These are phyloP conservation scores for Fusarium keratoplasticum DNA, from an alignment of 2,329 filamentous ascomycete species.

Conservation along the genomic window DNA sequence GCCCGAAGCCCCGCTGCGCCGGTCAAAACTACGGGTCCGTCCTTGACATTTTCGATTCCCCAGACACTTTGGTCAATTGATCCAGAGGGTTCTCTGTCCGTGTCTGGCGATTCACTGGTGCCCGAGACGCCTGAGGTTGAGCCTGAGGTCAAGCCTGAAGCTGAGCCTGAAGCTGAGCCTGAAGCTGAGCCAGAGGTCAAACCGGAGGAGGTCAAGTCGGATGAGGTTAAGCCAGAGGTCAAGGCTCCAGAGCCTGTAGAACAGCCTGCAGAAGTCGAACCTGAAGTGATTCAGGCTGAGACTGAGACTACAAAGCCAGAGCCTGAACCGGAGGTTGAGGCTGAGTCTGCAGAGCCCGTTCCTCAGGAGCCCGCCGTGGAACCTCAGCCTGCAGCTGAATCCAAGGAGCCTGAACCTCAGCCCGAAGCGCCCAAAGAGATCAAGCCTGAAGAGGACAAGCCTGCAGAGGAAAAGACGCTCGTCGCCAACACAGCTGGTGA, in stretches of 20 bases:
- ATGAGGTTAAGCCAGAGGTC: slow-evolving; percentile 13
- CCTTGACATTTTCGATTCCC: slow-evolving; percentile 60
- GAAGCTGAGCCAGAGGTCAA: slow-evolving; percentile 9
- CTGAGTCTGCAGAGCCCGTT: slow-evolving; percentile 22
- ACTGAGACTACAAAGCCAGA: slow-evolving; percentile 28
- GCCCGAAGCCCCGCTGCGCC: slow-evolving; percentile 60
- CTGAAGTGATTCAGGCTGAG: slow-evolving; percentile 21
- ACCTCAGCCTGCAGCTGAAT: not conserved
- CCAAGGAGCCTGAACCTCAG: slow-evolving; percentile 5
- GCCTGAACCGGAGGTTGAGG: slow-evolving; percentile 20
- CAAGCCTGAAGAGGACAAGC: slow-evolving; percentile 20
- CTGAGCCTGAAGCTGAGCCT: slow-evolving; percentile 20
- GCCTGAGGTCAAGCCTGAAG: slow-evolving; percentile 10
- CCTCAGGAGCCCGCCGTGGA: slow-evolving; percentile 29
- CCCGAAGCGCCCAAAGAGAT: not conserved
- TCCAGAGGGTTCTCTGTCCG: slow-evolving; percentile 56
- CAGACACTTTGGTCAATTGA: slow-evolving; percentile 65
- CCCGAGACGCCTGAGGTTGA: slow-evolving; percentile 16
- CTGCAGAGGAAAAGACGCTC: slow-evolving; percentile 50
- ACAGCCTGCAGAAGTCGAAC: slow-evolving; percentile 19
- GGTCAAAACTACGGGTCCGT: slow-evolving; percentile 49
- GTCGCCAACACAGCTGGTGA: slow-evolving; percentile 58
- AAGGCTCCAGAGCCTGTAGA: slow-evolving; percentile 3
- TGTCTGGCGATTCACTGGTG: slow-evolving; percentile 33
- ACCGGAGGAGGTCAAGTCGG: too few relatives aligned